phyloP scores from a whole-genome alignment of 164 flowering plant species.

The Annona squamosa region DNA sequence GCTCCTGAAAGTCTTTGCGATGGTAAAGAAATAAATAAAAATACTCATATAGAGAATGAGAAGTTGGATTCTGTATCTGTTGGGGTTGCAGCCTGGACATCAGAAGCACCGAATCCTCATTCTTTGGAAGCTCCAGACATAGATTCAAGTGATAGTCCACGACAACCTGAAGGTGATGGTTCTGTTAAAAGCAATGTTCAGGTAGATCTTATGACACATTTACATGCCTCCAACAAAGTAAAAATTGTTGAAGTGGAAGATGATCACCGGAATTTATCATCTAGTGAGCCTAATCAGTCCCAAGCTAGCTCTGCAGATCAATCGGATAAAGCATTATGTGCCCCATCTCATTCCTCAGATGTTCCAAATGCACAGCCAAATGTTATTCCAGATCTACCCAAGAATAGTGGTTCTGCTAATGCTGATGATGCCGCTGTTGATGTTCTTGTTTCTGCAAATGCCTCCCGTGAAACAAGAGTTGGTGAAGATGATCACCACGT shows the following conservation, averaged over 20 bases:
- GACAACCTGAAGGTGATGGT: background rate
- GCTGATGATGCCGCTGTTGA: constrained; percentile 10
- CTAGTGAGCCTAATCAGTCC: constrained; percentile 19
- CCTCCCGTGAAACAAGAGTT: constrained; percentile 6
- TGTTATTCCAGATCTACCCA: background rate
- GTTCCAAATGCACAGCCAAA: background rate
- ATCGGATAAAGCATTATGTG: background rate
- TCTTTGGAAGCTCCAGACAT: background rate
- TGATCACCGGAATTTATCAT: constrained; percentile 3
- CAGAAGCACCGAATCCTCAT: background rate
- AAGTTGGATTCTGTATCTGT: background rate
- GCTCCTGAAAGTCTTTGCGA: constrained; percentile 16
- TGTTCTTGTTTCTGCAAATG: constrained; percentile 4
- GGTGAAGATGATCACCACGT: constrained; percentile 7
- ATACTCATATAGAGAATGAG: constrained; percentile 9
- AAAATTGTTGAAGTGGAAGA: constrained; percentile 4
- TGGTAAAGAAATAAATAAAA: constrained; percentile 5
- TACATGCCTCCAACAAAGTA: constrained; percentile 7
- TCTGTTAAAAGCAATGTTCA: background rate
- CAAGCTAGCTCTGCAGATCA: constrained; percentile 9
- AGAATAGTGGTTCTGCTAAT: constrained; percentile 9
- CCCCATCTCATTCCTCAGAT: background rate
- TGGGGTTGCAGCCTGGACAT: background rate
- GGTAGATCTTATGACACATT: constrained; percentile 7
- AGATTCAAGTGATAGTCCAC: background rate